Base-by-base conservation (phyloP, 208 protist genomes). In the Leptomonas pyrrhocoris region DNA sequence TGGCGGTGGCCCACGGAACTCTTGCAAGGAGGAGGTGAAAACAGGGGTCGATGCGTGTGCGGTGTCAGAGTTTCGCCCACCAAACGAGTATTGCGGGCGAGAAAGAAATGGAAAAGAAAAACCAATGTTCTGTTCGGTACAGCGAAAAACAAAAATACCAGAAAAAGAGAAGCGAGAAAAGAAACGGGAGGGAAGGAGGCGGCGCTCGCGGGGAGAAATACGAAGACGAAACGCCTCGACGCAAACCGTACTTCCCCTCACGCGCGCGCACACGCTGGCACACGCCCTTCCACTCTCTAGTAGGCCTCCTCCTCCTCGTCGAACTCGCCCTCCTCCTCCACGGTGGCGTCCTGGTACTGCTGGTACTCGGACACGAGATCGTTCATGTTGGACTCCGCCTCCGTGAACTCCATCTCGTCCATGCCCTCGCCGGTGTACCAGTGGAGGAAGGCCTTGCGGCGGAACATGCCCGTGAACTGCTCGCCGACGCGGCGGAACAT, bases 381-480 rank as follows among this genome's bases (percentile, higher is more conserved):
- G 85, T 93, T 95, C 82, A 98, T 95, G 86, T 98, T 97, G 64
- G 87, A 94, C 79, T 97, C 93, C 11, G 89, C 66, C 84, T 98
- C 97, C 23, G 92, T 85, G 77, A 95, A 95, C 76, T 93, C 89
- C 79, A 89, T 90, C 76, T 93, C 87, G 73, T 94, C 86, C 89
- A 94, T 94, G 55, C 89, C 89, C 86, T 99, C 97, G 50, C 95
- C 94, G 53, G 97, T 99, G 92, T 99, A 99, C 98, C 98, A 99
- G 91, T 99, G 98, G 36, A 99, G 86, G 94, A 99, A 99, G 65
- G 99, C 98, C 88, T 99, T 99, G 72, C 96, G 81, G 68, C 89
- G 84, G 92, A 99, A 99, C 98, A 99, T 99, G 69, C 84, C 84
- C 36, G 86, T 97, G 90, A 99, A 99, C 85, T 99, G 97, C 74